Base-by-base conservation (phyloP, 2,329 filamentous ascomycete species). In the Colletotrichum lentis region DNA sequence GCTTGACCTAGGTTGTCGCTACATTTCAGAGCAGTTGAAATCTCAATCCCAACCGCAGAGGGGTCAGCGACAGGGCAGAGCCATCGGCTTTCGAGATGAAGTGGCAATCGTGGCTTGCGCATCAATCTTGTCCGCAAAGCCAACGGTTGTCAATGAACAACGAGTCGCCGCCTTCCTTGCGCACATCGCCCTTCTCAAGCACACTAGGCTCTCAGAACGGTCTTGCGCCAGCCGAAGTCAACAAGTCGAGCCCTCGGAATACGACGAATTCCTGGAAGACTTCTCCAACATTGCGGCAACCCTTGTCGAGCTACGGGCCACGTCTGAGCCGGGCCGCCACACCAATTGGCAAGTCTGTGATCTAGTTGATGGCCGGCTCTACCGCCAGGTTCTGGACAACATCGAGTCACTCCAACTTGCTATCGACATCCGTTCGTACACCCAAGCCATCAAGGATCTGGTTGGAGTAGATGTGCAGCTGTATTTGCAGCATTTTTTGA, bases 321-420 rank as follows among this genome's bases (percentile, higher is more conserved):
- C 6, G 0, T 8, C 10, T 12, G 5, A n/a, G 18, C 22, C 5
- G 5, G 53, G 59, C 24, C 1, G 20, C 2, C n/a, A 20, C 12
- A 24, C 39, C 24, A 53, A 31, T 35, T 58, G 64, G 59, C 20
- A 50, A 6, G 56, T 65, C 3, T 59, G 22, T 35, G 56, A 69
- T 41, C 20, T 66, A 12, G 16, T 69, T 12, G 67, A 69, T 20
- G 63, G 49, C 3, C 44, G 62, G 1, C 41, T 59, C n/a, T 64
- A 54, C 24, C 10, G n/a, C 12, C 52, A 67, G 7, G 37, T 63
- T 12, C 41, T 67, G 18, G 27, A 22, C 2, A 39, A 44, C 5
- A 14, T 67, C 16, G 12, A 58, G 3, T 53, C 27, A 3, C 20
- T 47, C 8, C 37, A 20, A 12, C 43, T 67, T 31, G 18, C 37